Base-by-base conservation (phyloP, 1,284 basidiomycete genomes). In the Ustilago sp. region DNA sequence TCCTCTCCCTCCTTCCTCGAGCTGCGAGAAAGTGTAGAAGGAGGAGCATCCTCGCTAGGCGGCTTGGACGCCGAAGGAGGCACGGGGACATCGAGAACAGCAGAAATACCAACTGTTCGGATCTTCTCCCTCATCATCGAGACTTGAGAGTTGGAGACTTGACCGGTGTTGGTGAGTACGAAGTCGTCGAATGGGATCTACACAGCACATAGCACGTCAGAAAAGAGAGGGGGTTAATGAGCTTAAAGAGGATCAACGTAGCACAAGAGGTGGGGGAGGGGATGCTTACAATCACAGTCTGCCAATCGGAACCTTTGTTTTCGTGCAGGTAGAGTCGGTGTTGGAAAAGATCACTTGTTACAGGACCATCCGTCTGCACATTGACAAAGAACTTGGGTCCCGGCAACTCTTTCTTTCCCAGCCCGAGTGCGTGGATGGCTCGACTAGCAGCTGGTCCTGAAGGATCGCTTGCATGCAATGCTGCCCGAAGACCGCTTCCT, bases 141-240 rank as follows among this genome's bases (percentile, higher is more conserved):
- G 41, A 94, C 89, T 77, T 93, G 87, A 51, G 83, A 83, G 43
- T 85, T 90, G 39, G 89, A 88, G 52, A 94, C 87, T 82, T 93
- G 91, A 4, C 94, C 94, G 0, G 90, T 89, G 80, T 94, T 94
- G 32, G 93, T 94, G 55, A 93, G 88, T 17, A 94, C 90, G 82
- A 96, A 96, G 74, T 90, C 91, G 61, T 89, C 87, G 80, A 95
- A 91, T 0, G 94, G 93, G 60, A 95, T 91, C 92, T 94, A 57
- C 19, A 7, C 73, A 23, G 7, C 17, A 7, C 38, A 39, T 28
- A 28, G 23, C 3, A 47, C 36, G 19, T 19, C 2, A 19, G 2
- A 12, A 50, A 7, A 59, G 13, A 8, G 35, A 15, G 8, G 47
- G n/a, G 7, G 68, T 69, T 23, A 64, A 62, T 43, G 34, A 8